Percentiles rank a stretch among this genome's conserved stretches.
Conservation (phyloP, 768 basidiomycete genomes). For the Psilocybe cubensis region DNA sequence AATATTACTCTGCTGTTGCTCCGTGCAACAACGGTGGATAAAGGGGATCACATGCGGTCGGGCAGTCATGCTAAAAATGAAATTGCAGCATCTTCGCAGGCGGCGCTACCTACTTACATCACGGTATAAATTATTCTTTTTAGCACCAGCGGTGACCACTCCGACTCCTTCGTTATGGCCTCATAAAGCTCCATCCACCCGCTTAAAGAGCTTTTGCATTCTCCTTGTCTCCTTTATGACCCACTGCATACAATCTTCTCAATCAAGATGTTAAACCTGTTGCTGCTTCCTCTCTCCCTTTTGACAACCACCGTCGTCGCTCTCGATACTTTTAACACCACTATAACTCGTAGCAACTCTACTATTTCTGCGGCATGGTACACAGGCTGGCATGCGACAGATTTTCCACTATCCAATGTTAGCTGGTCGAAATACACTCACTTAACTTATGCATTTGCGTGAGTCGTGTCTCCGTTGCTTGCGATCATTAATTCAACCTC, state of each 20-base stretch:
- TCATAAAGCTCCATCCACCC: constrained; percentile 2
- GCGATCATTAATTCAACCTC: background rate
- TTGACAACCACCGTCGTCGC: constrained; percentile 12
- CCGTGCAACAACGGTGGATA: background rate
- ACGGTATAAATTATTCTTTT: background rate
- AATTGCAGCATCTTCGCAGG: background rate
- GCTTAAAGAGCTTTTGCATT: background rate
- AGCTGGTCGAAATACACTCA: constrained; percentile 56
- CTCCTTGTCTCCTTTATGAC: background rate
- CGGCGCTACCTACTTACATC: background rate
- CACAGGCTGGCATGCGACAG: constrained; percentile 46
- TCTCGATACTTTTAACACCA: constrained; percentile 12
- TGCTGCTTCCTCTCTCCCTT: constrained; percentile 13
- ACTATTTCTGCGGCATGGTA: constrained; percentile 48
- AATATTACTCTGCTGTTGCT: background rate
- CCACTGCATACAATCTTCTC: background rate
- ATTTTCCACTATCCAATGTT: constrained; percentile 46
- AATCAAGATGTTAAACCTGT: constrained; percentile 2
- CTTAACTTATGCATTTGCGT: constrained; percentile 68
- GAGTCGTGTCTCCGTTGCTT: too few species aligned
- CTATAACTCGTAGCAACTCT: constrained; percentile 18
- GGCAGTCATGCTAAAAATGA: background rate
- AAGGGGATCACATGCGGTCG: background rate
- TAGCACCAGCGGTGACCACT: background rate
- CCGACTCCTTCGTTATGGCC: background rate